Evolutionary conservation across 177 flowering plant genomes (phyloP).

Genomic region (Vitis hybrid): DNA sequence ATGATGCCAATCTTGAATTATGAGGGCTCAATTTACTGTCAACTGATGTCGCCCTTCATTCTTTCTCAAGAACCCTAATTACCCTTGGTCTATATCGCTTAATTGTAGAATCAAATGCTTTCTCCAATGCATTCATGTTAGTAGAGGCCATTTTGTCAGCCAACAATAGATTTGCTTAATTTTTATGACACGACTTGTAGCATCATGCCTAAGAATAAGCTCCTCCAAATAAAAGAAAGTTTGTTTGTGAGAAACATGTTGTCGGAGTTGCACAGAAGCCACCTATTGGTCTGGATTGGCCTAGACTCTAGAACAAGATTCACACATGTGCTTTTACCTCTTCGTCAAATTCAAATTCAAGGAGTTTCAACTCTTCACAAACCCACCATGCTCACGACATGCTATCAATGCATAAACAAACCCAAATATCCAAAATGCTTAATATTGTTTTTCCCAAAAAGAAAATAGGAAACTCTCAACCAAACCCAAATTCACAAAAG

Average conservation of each 20-base stretch:
- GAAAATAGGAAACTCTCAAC: no score
- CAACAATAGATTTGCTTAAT: conserved; percentile 74
- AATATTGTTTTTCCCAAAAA: no score
- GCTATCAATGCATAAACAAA: no score
- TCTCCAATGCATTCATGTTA: conserved; percentile 43
- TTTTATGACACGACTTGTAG: conserved; percentile 75
- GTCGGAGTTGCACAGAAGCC: conserved; percentile 33
- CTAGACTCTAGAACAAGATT: conserved; percentile 29
- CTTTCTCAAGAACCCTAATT: conserved; percentile 64
- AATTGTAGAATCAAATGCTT: conserved; percentile 60
- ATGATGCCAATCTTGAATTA: conserved; percentile 40
- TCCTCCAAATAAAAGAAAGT: conserved; percentile 40
- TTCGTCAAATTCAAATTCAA: no score
- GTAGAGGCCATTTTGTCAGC: conserved; percentile 49
- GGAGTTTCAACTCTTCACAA: no score
- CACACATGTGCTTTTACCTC: conserved; percentile 33
- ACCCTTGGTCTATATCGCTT: conserved; percentile 57
- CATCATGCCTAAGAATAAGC: conserved; percentile 38
- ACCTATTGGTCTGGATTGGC: conserved; percentile 47
- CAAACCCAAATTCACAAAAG: no score
- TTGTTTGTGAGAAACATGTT: conserved; percentile 35
- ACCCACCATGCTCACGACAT: no score
- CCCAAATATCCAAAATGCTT: no score
- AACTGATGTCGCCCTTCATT: conserved; percentile 75
- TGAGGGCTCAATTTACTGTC: conserved; percentile 54